Conservation (phyloP, 805 yeast species). For the Metschnikowia proteae region DNA sequence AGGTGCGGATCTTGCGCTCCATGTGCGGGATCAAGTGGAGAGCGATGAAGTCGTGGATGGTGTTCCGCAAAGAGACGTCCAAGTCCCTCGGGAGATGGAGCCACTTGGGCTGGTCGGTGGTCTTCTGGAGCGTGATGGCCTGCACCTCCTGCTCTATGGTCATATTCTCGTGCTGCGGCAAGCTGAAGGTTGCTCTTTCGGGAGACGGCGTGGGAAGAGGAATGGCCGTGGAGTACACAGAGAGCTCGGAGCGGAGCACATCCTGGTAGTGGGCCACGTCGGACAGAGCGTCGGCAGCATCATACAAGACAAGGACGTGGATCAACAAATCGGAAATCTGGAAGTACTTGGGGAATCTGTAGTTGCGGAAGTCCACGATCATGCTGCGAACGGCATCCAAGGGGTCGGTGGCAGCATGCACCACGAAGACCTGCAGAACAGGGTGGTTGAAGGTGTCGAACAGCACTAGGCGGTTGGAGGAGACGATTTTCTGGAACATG, state of each 20-base stretch:
- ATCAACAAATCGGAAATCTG: conserved; percentile 59
- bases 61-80: conserved; percentile 36
- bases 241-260: conserved; percentile 23
- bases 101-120: conserved; percentile 10
- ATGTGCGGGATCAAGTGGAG: conserved; percentile 70
- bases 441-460: conserved; percentile 90
- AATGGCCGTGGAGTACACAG: conserved; percentile 25
- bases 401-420: conserved; percentile 50
- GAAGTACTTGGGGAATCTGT: conserved; percentile 59
- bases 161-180: conserved; percentile 29
- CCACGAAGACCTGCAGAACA: conserved; percentile 64
- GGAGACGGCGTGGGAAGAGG: conserved; percentile 42
- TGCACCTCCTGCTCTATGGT: conserved; percentile 51
- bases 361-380: conserved; percentile 47
- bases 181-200: conserved; percentile 24
- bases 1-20: conserved; percentile 72
- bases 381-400: conserved; percentile 55
- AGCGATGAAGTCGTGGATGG: conserved; percentile 45
- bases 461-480: conserved; percentile 60
- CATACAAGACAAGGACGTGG: conserved; percentile 34
- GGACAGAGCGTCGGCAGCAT: conserved; percentile 16
- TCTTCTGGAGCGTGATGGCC: conserved; percentile 28
- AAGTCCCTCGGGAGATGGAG: conserved; percentile 32
- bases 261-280: conserved; percentile 35
- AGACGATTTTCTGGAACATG: conserved; percentile 54